Conservation (phyloP, 805 yeast species). For the Metschnikowia anglica region DNA sequence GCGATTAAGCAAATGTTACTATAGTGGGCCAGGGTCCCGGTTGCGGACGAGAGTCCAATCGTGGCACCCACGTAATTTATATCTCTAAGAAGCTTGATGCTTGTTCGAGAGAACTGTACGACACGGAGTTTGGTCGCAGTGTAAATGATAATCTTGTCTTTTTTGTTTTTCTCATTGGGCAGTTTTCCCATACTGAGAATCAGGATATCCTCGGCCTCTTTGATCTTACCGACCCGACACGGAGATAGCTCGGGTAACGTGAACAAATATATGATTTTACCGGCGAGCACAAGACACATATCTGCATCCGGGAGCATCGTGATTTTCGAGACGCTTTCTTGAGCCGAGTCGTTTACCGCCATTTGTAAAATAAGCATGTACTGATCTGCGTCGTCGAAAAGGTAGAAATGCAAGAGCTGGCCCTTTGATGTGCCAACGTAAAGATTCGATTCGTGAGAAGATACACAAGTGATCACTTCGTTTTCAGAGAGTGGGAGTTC, state of each 20-base stretch:
- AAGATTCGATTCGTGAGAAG: slow-evolving; percentile 31
- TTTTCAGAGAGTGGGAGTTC: slow-evolving; percentile 9
- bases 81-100: slow-evolving; percentile 33
- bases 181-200: slow-evolving; percentile 17
- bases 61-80: slow-evolving; percentile 31
- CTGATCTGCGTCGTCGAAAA: slow-evolving; percentile 39
- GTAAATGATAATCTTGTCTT: slow-evolving; percentile 32
- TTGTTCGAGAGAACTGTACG: slow-evolving; percentile 28
- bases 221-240: slow-evolving; percentile 35
- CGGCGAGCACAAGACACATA: slow-evolving; percentile 28
- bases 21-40: slow-evolving; percentile 28
- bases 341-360: slow-evolving; percentile 14
- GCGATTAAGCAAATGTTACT: slow-evolving; percentile 36
- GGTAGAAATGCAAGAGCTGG: slow-evolving; percentile 37
- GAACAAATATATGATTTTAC: slow-evolving; percentile 27
- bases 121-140: slow-evolving; percentile 32
- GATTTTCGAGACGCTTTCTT: slow-evolving; percentile 24
- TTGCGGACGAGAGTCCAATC: slow-evolving; percentile 28
- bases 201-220: slow-evolving; percentile 37
- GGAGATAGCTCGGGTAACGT: slow-evolving; percentile 42
- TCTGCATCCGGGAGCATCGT: slow-evolving; percentile 27
- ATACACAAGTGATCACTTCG: slow-evolving; percentile 21
- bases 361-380: slow-evolving; percentile 31
- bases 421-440: slow-evolving; percentile 41
- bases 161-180: slow-evolving; percentile 9